A percentile compares a stretch with the other conserved stretches of the same genome.
Evolutionary conservation across 1,139 yeast genomes (phyloP).

Genomic region (Debaryomyces fabryi): DNA sequence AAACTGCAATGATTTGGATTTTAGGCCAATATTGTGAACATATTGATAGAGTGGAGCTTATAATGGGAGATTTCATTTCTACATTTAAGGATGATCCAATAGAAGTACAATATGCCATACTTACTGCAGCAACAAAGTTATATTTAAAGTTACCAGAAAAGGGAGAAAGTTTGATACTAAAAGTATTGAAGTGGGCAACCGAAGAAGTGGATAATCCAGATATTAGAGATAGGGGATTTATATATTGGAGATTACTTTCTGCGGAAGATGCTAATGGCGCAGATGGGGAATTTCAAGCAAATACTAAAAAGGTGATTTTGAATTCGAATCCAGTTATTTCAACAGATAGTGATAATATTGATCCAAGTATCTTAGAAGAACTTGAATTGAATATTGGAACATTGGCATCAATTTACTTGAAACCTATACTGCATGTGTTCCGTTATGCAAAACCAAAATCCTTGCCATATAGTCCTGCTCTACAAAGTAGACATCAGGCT

Average conservation of each 20-base stretch:
- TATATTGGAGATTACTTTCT: slow-evolving; percentile 83
- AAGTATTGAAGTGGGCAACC: slow-evolving; percentile 68
- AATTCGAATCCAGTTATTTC: slow-evolving; percentile 65
- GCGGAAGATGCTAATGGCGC: slow-evolving; percentile 34
- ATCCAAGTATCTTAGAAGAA: slow-evolving; percentile 73
- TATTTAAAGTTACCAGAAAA: slow-evolving; percentile 59
- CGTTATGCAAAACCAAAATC: slow-evolving; percentile 59
- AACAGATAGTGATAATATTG: slow-evolving; percentile 70
- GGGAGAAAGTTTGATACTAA: slow-evolving; percentile 61
- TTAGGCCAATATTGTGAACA: slow-evolving; percentile 68
- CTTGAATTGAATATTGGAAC: slow-evolving; percentile 81
- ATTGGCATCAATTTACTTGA: slow-evolving; percentile 79
- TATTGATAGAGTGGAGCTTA: slow-evolving; percentile 48
- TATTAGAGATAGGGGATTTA: slow-evolving; percentile 78
- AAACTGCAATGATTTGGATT: slow-evolving; percentile 81
- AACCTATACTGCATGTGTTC: slow-evolving; percentile 81
- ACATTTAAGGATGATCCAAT: slow-evolving; percentile 61
- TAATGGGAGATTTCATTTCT: slow-evolving; percentile 49
- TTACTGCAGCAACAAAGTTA: slow-evolving; percentile 75
- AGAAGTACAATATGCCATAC: slow-evolving; percentile 72
- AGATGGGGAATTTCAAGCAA: slow-evolving; percentile 37
- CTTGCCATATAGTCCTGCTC: slow-evolving; percentile 66
- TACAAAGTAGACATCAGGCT: slow-evolving; percentile 33
- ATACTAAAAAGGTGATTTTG: slow-evolving; percentile 58
- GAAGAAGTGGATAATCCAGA: slow-evolving; percentile 80